phyloP scores from a whole-genome alignment of 495 filamentous ascomycete species.

The Penicillium alfredii region DNA sequence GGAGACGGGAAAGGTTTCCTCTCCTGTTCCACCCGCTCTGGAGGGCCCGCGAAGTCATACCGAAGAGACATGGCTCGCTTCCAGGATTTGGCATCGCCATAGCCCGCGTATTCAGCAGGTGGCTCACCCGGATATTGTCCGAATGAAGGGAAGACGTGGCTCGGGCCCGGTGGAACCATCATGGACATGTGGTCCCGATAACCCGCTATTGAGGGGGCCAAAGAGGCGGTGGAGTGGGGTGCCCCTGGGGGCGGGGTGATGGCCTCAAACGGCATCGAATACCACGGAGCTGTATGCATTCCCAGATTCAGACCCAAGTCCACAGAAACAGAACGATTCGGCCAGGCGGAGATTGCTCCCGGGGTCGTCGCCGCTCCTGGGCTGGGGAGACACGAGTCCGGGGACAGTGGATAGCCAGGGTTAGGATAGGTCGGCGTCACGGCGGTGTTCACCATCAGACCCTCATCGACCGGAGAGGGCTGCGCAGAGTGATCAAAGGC shows the following conservation, averaged over 20 bases:
- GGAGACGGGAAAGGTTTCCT: conserved; percentile 18
- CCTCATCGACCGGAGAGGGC: conserved; percentile 19
- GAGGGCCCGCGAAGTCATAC: conserved; percentile 23
- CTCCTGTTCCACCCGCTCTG: conserved; percentile 22
- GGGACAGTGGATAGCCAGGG: conserved; percentile 23
- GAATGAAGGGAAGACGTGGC: conserved; percentile 17
- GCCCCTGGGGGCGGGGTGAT: conserved; percentile 21
- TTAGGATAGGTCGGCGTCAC: conserved; percentile 16
- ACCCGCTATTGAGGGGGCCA: conserved; percentile 17
- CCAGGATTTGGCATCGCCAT: conserved; percentile 28
- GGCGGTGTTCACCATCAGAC: conserved; percentile 18
- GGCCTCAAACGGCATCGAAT: conserved; percentile 29
- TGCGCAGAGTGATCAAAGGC: conserved; percentile 29
- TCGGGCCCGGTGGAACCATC: conserved; percentile 15
- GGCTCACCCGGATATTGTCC: conserved; percentile 11
- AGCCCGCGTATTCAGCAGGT: conserved; percentile 17
- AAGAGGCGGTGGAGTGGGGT: conserved; percentile 24
- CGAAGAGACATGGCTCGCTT: conserved; percentile 29
- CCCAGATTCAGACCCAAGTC: conserved; percentile 19
- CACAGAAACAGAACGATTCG: conserved; percentile 20
- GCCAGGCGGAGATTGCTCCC: conserved; percentile 15
- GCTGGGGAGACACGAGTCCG: conserved; percentile 22
- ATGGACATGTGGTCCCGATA: conserved; percentile 23
- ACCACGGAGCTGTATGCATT: conserved; percentile 27
- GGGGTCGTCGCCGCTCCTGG: conserved; percentile 9